These are phyloP conservation scores for Fusarium verticillioides DNA, from an alignment of 2,329 filamentous ascomycete species.

Conservation along the genomic window DNA sequence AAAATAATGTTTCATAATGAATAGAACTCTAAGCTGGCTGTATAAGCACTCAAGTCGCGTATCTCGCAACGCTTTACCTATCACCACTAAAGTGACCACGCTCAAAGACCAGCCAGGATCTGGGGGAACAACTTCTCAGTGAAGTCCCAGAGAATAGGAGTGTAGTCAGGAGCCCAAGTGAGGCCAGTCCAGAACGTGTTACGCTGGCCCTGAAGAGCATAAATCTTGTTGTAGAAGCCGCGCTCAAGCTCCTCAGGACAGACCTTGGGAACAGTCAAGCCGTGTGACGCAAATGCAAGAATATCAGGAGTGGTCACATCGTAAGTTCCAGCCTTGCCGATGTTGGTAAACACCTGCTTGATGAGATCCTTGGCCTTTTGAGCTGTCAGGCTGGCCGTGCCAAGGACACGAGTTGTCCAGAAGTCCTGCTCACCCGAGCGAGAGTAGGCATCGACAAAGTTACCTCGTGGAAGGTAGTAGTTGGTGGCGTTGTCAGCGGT, in stretches of 20 bases:
- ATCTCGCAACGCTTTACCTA: too few relatives aligned
- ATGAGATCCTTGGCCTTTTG: conserved; percentile 2
- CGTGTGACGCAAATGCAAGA: conserved; percentile 32
- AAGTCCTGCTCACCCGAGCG: not conserved
- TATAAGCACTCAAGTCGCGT: accelerated
- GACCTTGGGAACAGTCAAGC: conserved; percentile 40
- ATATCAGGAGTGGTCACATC: conserved; percentile 7
- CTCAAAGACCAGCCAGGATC: conserved; percentile 1
- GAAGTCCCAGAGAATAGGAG: conserved; percentile 40
- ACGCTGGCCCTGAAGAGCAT: conserved; percentile 48
- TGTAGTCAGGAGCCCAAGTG: conserved; percentile 38
- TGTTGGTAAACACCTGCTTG: not conserved
- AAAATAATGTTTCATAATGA: not conserved
- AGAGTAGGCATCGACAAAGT: conserved; percentile 19
- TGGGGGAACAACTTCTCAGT: conserved; percentile 32
- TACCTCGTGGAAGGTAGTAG: conserved; percentile 12
- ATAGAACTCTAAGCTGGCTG: not conserved
- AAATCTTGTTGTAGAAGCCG: conserved; percentile 50
- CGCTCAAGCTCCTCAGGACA: conserved; percentile 41
- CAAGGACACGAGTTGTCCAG: conserved; percentile 24
- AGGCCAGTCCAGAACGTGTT: conserved; percentile 53
- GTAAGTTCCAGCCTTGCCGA: conserved; percentile 18
- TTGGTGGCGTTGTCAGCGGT: conserved; percentile 7
- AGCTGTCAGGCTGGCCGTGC: not conserved
- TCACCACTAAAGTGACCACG: accelerated